phyloP scores from a whole-genome alignment of 2,329 filamentous ascomycete genomes.

The Tricladium varicosporioides region DNA sequence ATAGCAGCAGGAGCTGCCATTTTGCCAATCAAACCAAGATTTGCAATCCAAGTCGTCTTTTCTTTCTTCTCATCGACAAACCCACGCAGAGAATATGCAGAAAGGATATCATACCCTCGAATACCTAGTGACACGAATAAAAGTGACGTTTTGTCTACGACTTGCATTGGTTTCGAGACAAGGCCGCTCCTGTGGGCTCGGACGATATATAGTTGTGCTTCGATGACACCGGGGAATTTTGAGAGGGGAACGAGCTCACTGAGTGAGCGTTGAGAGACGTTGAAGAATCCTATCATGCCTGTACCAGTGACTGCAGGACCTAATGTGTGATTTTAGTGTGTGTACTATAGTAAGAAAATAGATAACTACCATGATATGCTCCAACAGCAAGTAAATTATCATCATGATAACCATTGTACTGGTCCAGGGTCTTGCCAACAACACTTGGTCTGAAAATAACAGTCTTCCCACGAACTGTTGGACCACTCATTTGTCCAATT shows the following conservation, averaged over 20 bases:
- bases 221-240: constrained; percentile 69
- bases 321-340: constrained; percentile 22
- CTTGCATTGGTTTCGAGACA: constrained; percentile 52
- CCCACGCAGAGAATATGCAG: constrained; percentile 63
- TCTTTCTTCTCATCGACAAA: constrained; percentile 46
- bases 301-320: constrained; percentile 63
- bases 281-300: constrained; percentile 81
- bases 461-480: constrained; percentile 68
- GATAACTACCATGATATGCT: constrained; percentile 66
- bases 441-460: constrained; percentile 78
- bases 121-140: constrained; percentile 61
- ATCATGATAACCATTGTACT: constrained; percentile 76
- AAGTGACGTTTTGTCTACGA: constrained; percentile 46
- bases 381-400: constrained; percentile 72
- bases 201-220: constrained; percentile 63
- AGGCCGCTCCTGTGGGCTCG: constrained; percentile 67
- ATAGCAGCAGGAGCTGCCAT: constrained; percentile 88
- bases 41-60: constrained; percentile 54
- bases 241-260: constrained; percentile 69
- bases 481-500: constrained; percentile 77
- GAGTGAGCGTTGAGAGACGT: constrained; percentile 61
- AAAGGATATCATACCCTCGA: constrained; percentile 77
- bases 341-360: not conserved
- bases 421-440: constrained; percentile 68
- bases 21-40: constrained; percentile 78